Evolutionary conservation across 306 rosid species (phyloP).

Genomic region (Heteromeles arbutifolia): DNA sequence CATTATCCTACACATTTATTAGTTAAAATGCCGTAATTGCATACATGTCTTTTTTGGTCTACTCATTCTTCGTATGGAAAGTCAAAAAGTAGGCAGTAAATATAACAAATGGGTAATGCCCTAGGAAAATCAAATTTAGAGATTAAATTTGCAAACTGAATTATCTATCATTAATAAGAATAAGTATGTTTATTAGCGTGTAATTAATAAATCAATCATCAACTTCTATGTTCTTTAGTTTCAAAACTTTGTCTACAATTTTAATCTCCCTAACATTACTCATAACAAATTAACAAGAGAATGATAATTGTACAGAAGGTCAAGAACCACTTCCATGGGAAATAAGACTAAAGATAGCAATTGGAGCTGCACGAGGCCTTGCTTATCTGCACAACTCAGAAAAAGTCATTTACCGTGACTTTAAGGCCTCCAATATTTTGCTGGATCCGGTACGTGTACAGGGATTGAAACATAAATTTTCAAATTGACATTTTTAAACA

Average conservation of each 20-base stretch:
- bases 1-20: not conserved
- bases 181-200: no score
- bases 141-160: no score
- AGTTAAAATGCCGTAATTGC: not conserved
- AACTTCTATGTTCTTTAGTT: no score
- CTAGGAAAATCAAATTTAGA: no score
- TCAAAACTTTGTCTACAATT: no score
- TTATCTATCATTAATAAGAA: no score
- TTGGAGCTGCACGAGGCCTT: slow-evolving; percentile 78
- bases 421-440: slow-evolving; percentile 79
- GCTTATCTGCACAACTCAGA: slow-evolving; percentile 54
- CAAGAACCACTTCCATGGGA: slow-evolving; percentile 70
- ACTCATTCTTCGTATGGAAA: not conserved
- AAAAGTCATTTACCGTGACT: slow-evolving; percentile 77
- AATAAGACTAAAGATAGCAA: slow-evolving; percentile 58
- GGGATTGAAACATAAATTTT: no score
- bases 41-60: not conserved
- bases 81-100: not conserved
- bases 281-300: no score
- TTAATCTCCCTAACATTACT: no score
- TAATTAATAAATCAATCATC: no score
- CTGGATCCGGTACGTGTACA: slow-evolving; percentile 41
- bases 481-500: no score
- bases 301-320: slow-evolving; percentile 26
- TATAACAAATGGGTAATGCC: no score